Evolutionary conservation across 108 stramenopile genomes (phyloP).

Genomic region (Fragilaria radians): DNA sequence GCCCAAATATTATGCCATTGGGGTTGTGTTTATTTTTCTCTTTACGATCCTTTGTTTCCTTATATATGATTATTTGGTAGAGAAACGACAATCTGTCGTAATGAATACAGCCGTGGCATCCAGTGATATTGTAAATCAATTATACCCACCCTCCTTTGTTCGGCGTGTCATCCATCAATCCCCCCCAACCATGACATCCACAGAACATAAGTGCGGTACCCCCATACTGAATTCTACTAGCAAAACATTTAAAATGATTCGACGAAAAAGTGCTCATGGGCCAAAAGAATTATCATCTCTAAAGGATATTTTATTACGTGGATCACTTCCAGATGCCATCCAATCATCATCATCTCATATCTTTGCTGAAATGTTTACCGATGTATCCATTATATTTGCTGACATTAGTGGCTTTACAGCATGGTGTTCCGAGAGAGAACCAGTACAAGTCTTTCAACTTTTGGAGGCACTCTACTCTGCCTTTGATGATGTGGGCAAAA

Average conservation of each 20-base stretch:
- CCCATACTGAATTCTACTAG: no score
- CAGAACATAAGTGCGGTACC: not conserved
- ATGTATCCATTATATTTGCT: conserved; percentile 19
- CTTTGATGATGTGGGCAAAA: conserved; percentile 31
- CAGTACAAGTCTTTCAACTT: conserved; percentile 38
- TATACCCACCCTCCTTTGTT: no score
- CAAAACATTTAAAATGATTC: not conserved
- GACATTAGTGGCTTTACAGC: conserved; percentile 54
- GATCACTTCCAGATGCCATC: not conserved
- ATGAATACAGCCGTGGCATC: conserved; percentile 8
- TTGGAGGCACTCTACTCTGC: conserved; percentile 37
- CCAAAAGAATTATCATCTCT: not conserved
- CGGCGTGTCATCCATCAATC: no score
- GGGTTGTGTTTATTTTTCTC: conserved; percentile 5
- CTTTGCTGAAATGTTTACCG: conserved; percentile 1
- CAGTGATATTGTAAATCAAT: not conserved
- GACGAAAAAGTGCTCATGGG: not conserved
- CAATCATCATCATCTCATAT: not conserved
- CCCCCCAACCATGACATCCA: no score
- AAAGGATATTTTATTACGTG: not conserved
- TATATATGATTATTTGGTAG: conserved; percentile 18
- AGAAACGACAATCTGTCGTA: not conserved
- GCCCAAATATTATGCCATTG: conserved; percentile 6
- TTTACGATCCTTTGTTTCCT: conserved; percentile 12
- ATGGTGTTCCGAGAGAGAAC: conserved; percentile 27